phyloP scores from a whole-genome alignment of 345 rosid species.

The Psidium guajava region DNA sequence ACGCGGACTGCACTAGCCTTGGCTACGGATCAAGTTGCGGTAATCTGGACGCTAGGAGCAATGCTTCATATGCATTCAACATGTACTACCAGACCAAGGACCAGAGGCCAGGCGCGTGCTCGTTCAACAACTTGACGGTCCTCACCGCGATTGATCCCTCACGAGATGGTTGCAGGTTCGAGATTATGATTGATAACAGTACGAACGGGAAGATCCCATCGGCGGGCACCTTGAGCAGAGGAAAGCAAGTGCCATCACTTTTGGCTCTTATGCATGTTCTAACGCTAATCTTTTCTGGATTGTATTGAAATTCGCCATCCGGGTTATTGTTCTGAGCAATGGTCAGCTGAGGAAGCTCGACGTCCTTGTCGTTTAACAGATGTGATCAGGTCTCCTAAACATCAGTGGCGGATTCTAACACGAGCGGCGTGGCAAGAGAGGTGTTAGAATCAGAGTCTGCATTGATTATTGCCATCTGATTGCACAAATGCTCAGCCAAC shows the following conservation, averaged over 20 bases:
- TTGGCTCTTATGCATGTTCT: neutral
- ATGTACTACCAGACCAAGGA: conserved; percentile 63
- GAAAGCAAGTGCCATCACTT: neutral
- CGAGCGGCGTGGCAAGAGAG: neutral
- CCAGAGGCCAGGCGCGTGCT: conserved; percentile 44
- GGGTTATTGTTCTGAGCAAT: neutral
- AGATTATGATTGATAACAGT: conserved; percentile 44
- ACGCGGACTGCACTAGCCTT: conserved; percentile 63
- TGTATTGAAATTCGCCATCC: neutral
- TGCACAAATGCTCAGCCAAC: neutral
- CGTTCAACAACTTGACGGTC: conserved; percentile 19
- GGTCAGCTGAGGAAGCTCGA: neutral
- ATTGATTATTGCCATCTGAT: neutral
- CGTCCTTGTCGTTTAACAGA: neutral
- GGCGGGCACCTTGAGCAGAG: conserved; percentile 6
- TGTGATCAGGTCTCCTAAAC: neutral
- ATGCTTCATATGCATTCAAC: conserved; percentile 77
- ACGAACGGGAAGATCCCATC: conserved; percentile 17
- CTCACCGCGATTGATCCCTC: conserved; percentile 48
- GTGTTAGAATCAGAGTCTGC: neutral
- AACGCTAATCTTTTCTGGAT: neutral
- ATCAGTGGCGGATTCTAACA: neutral
- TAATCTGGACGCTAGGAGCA: conserved; percentile 20
- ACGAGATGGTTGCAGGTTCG: conserved; percentile 36
- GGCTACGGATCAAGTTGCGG: conserved; percentile 52